Conservation (phyloP, 1,139 yeast species). For the Debaryomyces sp. region DNA sequence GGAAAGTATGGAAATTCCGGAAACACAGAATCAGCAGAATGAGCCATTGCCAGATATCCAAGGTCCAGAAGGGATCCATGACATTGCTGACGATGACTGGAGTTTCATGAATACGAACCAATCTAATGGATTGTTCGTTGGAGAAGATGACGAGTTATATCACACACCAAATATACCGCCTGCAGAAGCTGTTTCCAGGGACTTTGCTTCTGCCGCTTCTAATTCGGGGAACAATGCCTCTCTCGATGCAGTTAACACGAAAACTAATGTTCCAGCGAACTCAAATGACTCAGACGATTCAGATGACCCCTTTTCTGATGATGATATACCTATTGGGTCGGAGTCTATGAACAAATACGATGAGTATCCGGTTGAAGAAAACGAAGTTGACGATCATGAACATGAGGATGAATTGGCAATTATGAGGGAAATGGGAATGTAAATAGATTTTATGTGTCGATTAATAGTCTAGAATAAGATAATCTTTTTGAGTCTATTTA, state of each 20-base stretch:
- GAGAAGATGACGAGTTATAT: constrained; percentile 25
- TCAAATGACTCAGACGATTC: constrained; percentile 12
- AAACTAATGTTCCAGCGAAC: constrained; percentile 4
- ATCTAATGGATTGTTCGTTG: constrained; percentile 30
- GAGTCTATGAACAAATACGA: neutral
- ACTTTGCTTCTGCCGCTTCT: neutral
- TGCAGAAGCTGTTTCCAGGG: neutral
- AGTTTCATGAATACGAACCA: constrained; percentile 30
- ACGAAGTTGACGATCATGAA: constrained; percentile 26
- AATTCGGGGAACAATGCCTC: neutral
- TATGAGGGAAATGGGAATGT: constrained; percentile 40
- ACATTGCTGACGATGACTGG: constrained; percentile 36
- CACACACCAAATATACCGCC: neutral
- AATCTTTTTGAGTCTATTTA: neutral
- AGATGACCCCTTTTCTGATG: constrained; percentile 26
- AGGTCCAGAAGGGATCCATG: constrained; percentile 10
- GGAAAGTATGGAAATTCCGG: constrained; percentile 5
- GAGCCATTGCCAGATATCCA: constrained; percentile 7
- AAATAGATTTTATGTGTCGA: neutral
- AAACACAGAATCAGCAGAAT: neutral
- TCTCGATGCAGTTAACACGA: neutral
- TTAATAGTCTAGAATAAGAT: neutral
- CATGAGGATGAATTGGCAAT: constrained; percentile 35
- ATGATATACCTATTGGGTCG: constrained; percentile 15
- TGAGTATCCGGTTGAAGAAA: constrained; percentile 11